Base-by-base conservation (phyloP, 768 basidiomycete species). In the Termitomyces sp. region DNA sequence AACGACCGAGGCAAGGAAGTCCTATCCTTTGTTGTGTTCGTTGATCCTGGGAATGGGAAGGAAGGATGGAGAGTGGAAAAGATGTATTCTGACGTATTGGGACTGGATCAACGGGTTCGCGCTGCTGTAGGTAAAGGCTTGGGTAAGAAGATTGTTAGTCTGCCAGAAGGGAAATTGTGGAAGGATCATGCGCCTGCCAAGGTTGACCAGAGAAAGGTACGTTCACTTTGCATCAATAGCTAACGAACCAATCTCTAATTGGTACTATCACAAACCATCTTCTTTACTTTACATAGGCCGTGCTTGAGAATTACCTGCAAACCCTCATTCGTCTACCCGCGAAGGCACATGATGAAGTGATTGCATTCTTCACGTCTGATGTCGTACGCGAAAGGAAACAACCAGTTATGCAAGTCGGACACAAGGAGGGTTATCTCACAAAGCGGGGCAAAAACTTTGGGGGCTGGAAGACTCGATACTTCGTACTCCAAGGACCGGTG, bases 361-460 rank as follows among this genome's bases (percentile, higher is more conserved):
- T 95, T 66, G 85, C 88, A 1, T 99, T 98, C 75, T 84, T 98
- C 63, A 95, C 89, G 29, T 90, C 91, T 6, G 95, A 96, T 67
- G 81, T 96, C 53, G 82, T 95, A 35, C 85, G 85, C 34, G 86
- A 87, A 61, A 76, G 86, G 44, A 84, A 83, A 68, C 84, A 86
- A 59, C 88, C 90, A 2, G 90, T 90, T 19, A 83, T 83, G 75
- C 88, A 90, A 66, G 80, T 80, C 2, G 90, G 90, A 27, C 86
- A 95, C 74, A 97, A 96, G 72, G 92, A 96, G 71, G 96, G 95
- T 16, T 96, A 96, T 69, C 76, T 97, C 35, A 98, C 96, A 19
- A 98, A 98, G 74, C 82, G 94, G 57, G 95, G 95, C 21, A 94
- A 98, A 77, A 97, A 93, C 66, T 98, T 98, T 73, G 97, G 97